Conservation (phyloP, 2,329 filamentous ascomycete genomes). For the Scedosporium dehoogii region DNA sequence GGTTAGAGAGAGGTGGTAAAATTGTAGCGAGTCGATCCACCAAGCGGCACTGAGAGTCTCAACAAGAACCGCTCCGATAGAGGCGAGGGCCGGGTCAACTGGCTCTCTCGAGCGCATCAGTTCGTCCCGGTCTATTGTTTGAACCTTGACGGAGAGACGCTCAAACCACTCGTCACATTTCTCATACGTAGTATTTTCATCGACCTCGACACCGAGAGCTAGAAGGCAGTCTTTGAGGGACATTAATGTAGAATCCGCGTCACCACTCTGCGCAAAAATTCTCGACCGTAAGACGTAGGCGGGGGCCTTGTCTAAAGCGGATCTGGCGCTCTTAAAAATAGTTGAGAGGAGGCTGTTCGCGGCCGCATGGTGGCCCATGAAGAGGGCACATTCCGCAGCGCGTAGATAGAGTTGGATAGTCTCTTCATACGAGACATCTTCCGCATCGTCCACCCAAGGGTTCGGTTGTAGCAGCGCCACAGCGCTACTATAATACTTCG, state of each 20-base stretch:
- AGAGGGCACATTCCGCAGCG: constrained; percentile 74
- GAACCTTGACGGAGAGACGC: constrained; percentile 48
- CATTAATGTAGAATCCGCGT: constrained; percentile 58
- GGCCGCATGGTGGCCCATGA: constrained; percentile 60
- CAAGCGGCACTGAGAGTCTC: constrained; percentile 62
- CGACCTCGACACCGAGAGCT: constrained; percentile 58
- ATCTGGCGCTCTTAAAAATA: constrained; percentile 61
- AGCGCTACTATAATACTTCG: constrained; percentile 71
- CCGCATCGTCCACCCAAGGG: constrained; percentile 60
- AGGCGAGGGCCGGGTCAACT: constrained; percentile 45
- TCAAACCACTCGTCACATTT: constrained; percentile 70
- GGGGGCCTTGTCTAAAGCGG: constrained; percentile 69
- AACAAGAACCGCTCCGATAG: constrained; percentile 58
- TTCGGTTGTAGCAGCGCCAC: constrained; percentile 69
- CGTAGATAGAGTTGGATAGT: constrained; percentile 71
- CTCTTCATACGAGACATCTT: constrained; percentile 77
- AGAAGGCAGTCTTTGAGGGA: constrained; percentile 61
- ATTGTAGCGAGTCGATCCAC: constrained; percentile 64
- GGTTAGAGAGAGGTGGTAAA: constrained; percentile 59
- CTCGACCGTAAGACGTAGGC: constrained; percentile 77
- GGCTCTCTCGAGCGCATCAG: constrained; percentile 32
- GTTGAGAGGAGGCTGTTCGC: constrained; percentile 59
- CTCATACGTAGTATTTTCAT: constrained; percentile 58
- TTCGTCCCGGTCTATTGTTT: constrained; percentile 40
- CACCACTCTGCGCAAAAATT: constrained; percentile 64